Evolutionary conservation across 2,329 filamentous ascomycete genomes (phyloP).

Genomic region (Tolypocladium pustulatum): DNA sequence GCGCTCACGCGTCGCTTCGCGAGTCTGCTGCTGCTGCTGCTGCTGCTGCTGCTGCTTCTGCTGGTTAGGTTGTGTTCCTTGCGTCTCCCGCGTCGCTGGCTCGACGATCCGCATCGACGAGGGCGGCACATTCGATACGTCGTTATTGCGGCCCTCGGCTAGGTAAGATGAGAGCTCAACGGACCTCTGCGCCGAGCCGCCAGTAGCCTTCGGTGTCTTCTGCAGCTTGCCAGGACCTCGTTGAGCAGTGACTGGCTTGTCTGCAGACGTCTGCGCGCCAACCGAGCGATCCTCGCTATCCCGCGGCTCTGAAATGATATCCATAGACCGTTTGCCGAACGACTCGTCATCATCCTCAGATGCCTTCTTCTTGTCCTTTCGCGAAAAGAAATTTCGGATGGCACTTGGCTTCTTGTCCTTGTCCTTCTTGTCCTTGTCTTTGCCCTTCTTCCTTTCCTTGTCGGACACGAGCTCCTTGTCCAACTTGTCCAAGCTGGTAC

Average conservation of each 20-base stretch:
- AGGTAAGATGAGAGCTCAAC: conserved; percentile 32
- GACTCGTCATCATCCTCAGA: conserved; percentile 49
- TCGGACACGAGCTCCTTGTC: conserved; percentile 48
- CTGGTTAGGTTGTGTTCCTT: conserved; percentile 22
- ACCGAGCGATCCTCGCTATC: conserved; percentile 31
- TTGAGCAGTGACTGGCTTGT: conserved; percentile 34
- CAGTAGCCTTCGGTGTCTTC: conserved; percentile 43
- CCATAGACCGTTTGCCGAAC: conserved; percentile 52
- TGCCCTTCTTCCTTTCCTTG: conserved; percentile 67
- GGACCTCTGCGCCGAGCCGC: conserved; percentile 17
- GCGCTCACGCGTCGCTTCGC: conserved; percentile 18
- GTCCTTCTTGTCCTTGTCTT: conserved; percentile 61
- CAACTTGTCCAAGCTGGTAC: conserved; percentile 63
- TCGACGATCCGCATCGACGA: conserved; percentile 51
- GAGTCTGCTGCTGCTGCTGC: conserved; percentile 13
- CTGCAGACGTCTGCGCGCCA: conserved; percentile 35
- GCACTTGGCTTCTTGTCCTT: conserved; percentile 54
- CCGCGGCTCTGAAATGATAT: conserved; percentile 32
- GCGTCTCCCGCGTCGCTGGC: conserved; percentile 33
- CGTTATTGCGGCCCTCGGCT: conserved; percentile 35
- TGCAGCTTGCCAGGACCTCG: conserved; percentile 58
- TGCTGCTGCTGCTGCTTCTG: conserved; percentile 19
- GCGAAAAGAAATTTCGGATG: conserved; percentile 51
- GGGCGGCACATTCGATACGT: conserved; percentile 45
- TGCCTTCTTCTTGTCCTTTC: conserved; percentile 49